phyloP scores from a whole-genome alignment of 768 basidiomycete species.

The Roridomyces roridus region DNA sequence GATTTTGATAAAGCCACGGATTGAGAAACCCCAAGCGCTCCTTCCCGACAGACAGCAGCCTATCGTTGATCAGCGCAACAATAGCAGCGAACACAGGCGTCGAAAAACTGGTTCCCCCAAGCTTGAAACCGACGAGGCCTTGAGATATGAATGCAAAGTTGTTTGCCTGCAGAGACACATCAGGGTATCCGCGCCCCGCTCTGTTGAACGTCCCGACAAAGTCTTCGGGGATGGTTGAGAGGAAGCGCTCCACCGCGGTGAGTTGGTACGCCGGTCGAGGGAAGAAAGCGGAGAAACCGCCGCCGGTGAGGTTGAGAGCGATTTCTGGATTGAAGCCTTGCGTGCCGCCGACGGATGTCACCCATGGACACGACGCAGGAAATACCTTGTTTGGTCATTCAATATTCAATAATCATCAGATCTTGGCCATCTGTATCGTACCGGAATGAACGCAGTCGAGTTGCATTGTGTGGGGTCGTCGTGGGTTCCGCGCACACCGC shows the following conservation, averaged over 20 bases:
- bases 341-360: background rate
- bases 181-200: constrained; percentile 1
- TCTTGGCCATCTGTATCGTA: too few relatives aligned
- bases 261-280: background rate
- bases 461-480: too few relatives aligned
- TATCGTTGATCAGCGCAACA: background rate
- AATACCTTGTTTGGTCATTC: too few relatives aligned
- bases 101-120: background rate
- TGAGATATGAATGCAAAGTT: background rate
- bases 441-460: too few relatives aligned
- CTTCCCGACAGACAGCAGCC: background rate
- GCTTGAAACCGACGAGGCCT: background rate
- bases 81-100: background rate
- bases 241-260: background rate
- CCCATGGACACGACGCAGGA: background rate
- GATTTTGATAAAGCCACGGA: background rate
- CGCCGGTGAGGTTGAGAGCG: background rate
- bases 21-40: background rate
- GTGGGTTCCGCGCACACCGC: too few relatives aligned
- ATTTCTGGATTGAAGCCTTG: background rate
- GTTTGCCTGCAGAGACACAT: background rate
- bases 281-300: background rate
- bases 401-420: too few relatives aligned
- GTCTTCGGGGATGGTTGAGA: background rate
- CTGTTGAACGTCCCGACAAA: background rate